Evolutionary conservation across 371 early-diverging fungal genomes (phyloP), one percentile per base, ranked within the genome.

Genomic region (Mortierella sp.): DNA sequence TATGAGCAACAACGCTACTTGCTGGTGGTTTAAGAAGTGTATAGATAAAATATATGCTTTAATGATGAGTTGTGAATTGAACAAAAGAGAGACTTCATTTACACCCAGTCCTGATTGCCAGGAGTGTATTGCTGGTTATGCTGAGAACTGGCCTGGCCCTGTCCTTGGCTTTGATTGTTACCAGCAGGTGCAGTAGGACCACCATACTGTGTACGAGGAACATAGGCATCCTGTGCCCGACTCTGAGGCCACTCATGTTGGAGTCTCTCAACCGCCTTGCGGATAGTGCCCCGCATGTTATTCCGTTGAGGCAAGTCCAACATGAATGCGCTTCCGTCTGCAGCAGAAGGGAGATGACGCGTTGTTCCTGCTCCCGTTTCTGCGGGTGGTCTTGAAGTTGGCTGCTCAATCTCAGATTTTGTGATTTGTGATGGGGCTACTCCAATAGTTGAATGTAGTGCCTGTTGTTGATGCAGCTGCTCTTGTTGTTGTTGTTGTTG

Each of bases 231-330:
- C 13, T 72, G 47, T 7, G 48, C 45, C 11, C 57, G 80, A n/a
- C 71, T 74, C 45, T 81, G 82, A 7, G 84, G 84, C 84, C 84
- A 84, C 38, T 84, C 84, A 31, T 80, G 78, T 52, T 84, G 84
- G 3, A 84, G 70, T 28, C 84, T 77, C 47, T 84, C 80, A 11
- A 84, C 84, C 0, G 84, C 84, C 45, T 60, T 77, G 19, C 84
- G 80, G 68, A 84, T 80, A 14, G 84, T 80, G 24, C 84, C 80
- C 31, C 84, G 44, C 80, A 84, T 78, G 28, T 80, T 75, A 47
- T 54, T 70, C 26, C 80, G 31, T 19, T 48, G 54, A 21, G 83
- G 80, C 10, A 65, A 3, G 38, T 65, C 68, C 68, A 65, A 24
- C 42, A 65, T 24, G 24, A 65, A 65, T 14, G 34, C 38, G 42